Conservation (phyloP, 176 grass and related monocot species). For the Juncus effusus region DNA sequence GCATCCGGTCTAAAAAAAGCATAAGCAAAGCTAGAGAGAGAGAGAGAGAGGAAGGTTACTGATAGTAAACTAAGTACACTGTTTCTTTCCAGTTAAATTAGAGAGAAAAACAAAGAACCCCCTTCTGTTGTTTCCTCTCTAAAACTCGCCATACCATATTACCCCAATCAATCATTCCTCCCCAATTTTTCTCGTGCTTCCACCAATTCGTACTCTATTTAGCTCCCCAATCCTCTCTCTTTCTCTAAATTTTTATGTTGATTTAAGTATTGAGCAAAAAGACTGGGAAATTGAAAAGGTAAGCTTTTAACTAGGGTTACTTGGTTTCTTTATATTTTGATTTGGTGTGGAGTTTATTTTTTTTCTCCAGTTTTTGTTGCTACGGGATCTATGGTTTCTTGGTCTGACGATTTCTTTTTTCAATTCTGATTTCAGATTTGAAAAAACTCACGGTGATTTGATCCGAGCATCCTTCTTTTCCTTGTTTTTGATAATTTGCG, state of each 20-base stretch:
- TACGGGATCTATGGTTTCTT: slow-evolving; percentile 23
- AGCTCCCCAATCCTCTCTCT: neutral
- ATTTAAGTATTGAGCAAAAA: slow-evolving; percentile 4
- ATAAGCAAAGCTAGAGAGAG: neutral
- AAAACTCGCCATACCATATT: slow-evolving; percentile 22
- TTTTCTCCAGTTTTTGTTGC: neutral
- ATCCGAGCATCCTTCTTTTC: neutral
- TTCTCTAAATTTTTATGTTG: neutral
- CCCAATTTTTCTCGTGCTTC: slow-evolving; percentile 37
- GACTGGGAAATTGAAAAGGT: slow-evolving; percentile 12
- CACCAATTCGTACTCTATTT: neutral
- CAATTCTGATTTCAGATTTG: slow-evolving; percentile 22
- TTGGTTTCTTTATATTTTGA: neutral
- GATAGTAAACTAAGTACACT: slow-evolving; percentile 27
- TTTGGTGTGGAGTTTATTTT: slow-evolving; percentile 9
- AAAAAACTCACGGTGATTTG: neutral
- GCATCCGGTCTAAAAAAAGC: neutral
- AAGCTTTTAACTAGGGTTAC: slow-evolving; percentile 5
- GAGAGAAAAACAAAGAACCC: slow-evolving; percentile 28
- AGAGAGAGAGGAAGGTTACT: slow-evolving; percentile 23
- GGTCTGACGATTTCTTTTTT: slow-evolving; percentile 1
- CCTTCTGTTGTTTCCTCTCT: slow-evolving; percentile 20
- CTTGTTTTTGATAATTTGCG: slow-evolving; percentile 10
- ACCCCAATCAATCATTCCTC: slow-evolving; percentile 30
- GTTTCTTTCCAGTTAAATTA: slow-evolving; percentile 15